Evolutionary conservation across 257 asterid species (phyloP).

Genomic region (Solanum megistacrolobum): DNA sequence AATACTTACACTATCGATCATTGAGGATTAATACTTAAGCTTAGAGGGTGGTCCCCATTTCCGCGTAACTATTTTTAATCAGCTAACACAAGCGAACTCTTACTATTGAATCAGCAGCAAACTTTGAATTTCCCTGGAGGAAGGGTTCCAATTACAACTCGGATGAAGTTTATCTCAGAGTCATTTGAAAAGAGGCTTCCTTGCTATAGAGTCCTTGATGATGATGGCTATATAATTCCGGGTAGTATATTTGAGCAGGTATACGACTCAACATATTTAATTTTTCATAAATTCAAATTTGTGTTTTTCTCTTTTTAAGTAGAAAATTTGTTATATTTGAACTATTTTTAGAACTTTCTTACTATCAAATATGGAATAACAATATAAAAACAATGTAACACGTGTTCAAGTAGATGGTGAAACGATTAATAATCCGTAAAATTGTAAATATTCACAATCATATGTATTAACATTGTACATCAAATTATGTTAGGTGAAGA

Average conservation of each 20-base stretch:
- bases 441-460: not conserved
- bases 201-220: slow-evolving; percentile 75
- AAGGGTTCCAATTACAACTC: slow-evolving; percentile 40
- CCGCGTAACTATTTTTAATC: not conserved
- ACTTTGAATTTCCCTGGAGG: slow-evolving; percentile 75
- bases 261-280: not conserved
- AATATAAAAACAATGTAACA: not conserved
- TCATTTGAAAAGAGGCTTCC: slow-evolving; percentile 52
- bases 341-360: not conserved
- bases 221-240: slow-evolving; percentile 41
- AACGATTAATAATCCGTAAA: not conserved
- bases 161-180: slow-evolving; percentile 54
- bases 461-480: not conserved
- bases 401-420: not conserved
- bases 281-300: not conserved
- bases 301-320: not conserved
- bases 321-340: not conserved
- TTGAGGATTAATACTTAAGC: not conserved
- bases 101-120: slow-evolving; percentile 16
- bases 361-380: not conserved
- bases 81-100: not conserved
- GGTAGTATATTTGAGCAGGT: slow-evolving; percentile 53
- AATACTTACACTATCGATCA: not conserved
- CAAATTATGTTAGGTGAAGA: slow-evolving; percentile 29
- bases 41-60: not conserved